Conservation (phyloP, 192 early-diverging fungal species). For the Glomus cerebriforme region DNA sequence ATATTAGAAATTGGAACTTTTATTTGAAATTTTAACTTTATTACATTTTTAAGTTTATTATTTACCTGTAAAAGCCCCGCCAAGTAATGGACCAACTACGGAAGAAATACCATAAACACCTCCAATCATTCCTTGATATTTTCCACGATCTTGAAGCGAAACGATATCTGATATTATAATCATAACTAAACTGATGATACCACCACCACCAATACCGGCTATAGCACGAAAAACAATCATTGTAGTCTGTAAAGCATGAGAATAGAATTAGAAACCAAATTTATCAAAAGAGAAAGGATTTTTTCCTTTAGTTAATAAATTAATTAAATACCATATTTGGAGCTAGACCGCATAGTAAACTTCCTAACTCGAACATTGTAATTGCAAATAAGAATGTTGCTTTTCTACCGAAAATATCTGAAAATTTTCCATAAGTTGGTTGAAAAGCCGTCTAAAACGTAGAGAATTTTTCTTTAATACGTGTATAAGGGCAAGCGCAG, state of each 20-base stretch:
- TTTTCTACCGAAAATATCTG: constrained; percentile 70
- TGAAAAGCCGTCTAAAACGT: constrained; percentile 61
- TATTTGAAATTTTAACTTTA: not conserved
- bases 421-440: constrained; percentile 78
- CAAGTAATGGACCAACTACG: constrained; percentile 58
- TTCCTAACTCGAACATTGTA: constrained; percentile 39
- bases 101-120: constrained; percentile 55
- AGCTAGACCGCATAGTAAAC: constrained; percentile 49
- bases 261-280: not conserved
- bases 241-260: not conserved
- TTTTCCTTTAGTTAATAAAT: too few species aligned
- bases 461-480: not conserved
- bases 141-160: constrained; percentile 60
- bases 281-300: not conserved
- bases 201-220: not conserved
- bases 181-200: constrained; percentile 46
- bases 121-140: constrained; percentile 61
- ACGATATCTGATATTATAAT: constrained; percentile 77
- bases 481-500: not conserved
- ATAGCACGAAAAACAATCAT: constrained; percentile 6
- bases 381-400: constrained; percentile 35
- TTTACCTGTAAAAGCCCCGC: constrained; percentile 52
- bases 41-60: not conserved
- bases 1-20: not conserved
- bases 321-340: constrained; percentile 41